phyloP scores from a whole-genome alignment of 1,284 basidiomycete genomes.

The Ustilago xerochloae region DNA sequence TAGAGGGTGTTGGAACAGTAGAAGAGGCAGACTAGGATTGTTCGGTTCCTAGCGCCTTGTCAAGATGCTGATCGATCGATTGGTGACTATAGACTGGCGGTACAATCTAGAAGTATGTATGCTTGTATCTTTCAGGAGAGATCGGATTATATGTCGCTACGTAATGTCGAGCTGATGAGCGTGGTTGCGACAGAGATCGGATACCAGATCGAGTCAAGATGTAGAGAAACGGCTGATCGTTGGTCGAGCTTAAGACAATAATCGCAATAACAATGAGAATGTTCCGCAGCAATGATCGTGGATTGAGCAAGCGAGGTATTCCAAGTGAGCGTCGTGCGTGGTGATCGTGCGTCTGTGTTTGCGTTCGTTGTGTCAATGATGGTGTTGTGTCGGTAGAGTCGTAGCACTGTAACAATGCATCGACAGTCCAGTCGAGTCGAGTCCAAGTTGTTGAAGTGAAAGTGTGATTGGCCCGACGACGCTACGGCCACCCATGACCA shows the following conservation, averaged over 20 bases:
- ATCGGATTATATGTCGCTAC: too few species aligned
- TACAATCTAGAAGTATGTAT: too few species aligned
- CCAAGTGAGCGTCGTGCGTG: not conserved
- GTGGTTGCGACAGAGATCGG: not conserved
- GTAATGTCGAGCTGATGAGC: not conserved
- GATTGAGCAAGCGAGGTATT: not conserved
- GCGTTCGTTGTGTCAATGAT: not conserved
- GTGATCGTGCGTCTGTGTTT: not conserved
- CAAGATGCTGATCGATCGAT: conserved; percentile 6
- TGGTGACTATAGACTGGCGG: not conserved
- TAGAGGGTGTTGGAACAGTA: conserved; percentile 5
- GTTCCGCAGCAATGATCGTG: not conserved
- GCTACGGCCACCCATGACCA: conserved; percentile 13
- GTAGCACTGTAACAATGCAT: too few species aligned
- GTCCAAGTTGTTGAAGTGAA: too few species aligned
- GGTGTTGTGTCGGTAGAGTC: too few species aligned
- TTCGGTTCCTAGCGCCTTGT: conserved; percentile 25
- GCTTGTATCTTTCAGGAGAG: too few species aligned
- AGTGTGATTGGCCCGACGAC: conserved; percentile 15
- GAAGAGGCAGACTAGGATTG: conserved; percentile 17
- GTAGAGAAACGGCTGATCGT: not conserved
- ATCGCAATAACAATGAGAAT: not conserved
- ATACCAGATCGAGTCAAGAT: not conserved
- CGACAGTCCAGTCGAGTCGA: too few species aligned
- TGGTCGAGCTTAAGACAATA: not conserved